phyloP scores from a whole-genome alignment of 495 filamentous ascomycete genomes.

The Peziza echinospora region DNA sequence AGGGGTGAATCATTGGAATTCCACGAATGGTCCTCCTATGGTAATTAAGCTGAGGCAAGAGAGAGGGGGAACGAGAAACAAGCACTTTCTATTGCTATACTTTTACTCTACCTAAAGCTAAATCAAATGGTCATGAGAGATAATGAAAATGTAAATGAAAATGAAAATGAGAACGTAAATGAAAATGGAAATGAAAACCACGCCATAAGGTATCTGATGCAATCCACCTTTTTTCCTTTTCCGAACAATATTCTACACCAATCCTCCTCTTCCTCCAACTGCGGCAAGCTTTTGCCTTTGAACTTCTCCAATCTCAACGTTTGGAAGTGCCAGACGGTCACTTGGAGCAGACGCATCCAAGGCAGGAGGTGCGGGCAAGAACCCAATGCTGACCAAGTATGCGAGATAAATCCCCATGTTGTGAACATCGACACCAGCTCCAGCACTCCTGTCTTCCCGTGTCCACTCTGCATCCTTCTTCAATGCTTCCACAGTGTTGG shows the following conservation, averaged over 20 bases:
- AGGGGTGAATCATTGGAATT: no score
- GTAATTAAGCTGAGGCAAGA: no score
- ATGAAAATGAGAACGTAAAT: no score
- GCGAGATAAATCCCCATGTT: slow-evolving; percentile 50
- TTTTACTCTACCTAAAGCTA: no score
- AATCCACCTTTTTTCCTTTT: no score
- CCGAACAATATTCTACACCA: slow-evolving; percentile 8
- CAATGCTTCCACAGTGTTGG: slow-evolving; percentile 43
- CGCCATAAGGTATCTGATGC: no score
- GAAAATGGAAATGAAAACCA: no score
- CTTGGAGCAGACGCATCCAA: neutral
- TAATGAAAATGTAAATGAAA: no score
- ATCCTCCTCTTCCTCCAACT: slow-evolving; percentile 15
- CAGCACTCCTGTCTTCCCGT: slow-evolving; percentile 38
- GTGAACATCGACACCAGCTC: slow-evolving; percentile 41
- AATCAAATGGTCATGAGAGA: no score
- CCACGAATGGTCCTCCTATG: no score
- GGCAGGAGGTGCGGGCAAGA: slow-evolving; percentile 34
- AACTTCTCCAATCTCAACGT: slow-evolving; percentile 7
- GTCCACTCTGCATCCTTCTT: slow-evolving; percentile 40
- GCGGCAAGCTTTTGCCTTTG: slow-evolving; percentile 4
- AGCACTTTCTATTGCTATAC: no score
- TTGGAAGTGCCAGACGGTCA: slow-evolving; percentile 21
- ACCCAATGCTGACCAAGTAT: slow-evolving; percentile 49
- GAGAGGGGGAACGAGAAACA: no score